Percentiles rank a stretch among this genome's conserved stretches.
phyloP scores from a whole-genome alignment of 768 basidiomycete species.

The Rhizopogon vinicolor region DNA sequence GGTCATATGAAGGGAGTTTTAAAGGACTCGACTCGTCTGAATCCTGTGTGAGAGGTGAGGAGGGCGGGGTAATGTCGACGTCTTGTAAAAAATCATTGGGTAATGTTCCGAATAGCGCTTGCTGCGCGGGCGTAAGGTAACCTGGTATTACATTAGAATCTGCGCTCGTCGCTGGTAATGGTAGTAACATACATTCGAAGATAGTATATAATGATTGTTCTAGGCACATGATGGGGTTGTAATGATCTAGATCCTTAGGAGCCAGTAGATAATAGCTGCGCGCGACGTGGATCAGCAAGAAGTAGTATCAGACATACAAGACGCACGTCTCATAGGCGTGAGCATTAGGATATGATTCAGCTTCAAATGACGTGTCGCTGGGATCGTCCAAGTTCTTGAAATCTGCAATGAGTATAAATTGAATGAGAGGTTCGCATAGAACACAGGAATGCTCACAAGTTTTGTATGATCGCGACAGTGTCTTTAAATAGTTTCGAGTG shows the following conservation, averaged over 20 bases:
- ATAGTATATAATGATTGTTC: constrained; percentile 70
- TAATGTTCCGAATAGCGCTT: constrained; percentile 61
- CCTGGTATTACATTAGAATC: constrained; percentile 31
- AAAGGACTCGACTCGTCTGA: constrained; percentile 28
- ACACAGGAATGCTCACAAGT: constrained; percentile 44
- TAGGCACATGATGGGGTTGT: constrained; percentile 79
- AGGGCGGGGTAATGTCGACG: constrained; percentile 25
- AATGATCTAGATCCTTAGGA: constrained; percentile 83
- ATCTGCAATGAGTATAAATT: constrained; percentile 37
- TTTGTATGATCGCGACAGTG: constrained; percentile 65
- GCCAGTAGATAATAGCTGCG: constrained; percentile 69
- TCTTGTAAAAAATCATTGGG: constrained; percentile 35
- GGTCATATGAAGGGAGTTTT: constrained; percentile 23
- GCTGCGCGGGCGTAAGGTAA: constrained; percentile 66
- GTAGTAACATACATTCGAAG: constrained; percentile 49
- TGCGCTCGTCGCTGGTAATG: neutral
- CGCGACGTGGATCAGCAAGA: neutral
- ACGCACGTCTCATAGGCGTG: constrained; percentile 63
- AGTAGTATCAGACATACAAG: neutral
- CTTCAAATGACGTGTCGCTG: constrained; percentile 58
- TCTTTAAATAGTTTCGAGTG: too few relatives aligned
- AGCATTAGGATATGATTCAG: constrained; percentile 61
- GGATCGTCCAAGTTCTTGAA: constrained; percentile 67
- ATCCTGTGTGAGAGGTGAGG: constrained; percentile 20
- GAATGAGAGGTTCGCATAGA: neutral